A percentile compares a stretch with the other conserved stretches of the same genome.
phyloP scores from a whole-genome alignment of 371 early-diverging fungal genomes.

The Circinella umbellata region DNA sequence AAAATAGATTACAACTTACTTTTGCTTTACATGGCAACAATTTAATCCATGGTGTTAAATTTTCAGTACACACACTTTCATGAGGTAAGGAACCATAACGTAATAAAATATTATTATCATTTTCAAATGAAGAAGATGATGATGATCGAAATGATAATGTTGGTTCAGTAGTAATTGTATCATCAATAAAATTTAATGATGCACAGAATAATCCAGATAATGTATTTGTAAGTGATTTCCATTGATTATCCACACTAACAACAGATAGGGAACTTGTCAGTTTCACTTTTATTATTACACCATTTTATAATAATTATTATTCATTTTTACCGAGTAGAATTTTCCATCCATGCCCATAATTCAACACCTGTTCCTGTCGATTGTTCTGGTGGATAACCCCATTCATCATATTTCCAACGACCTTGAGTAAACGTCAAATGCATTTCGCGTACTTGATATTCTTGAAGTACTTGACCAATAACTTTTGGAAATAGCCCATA shows the following conservation, averaged over 20 bases:
- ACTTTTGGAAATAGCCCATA: conserved; percentile 84
- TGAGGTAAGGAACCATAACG: conserved; percentile 85
- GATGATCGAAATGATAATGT: conserved; percentile 66
- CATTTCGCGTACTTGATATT: conserved; percentile 76
- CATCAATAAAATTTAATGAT: conserved; percentile 92
- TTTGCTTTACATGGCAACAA: conserved; percentile 92
- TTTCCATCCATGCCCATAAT: conserved; percentile 80
- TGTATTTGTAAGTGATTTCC: conserved; percentile 90
- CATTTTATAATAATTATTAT: background rate
- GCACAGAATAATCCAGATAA: conserved; percentile 95
- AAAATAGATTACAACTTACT: conserved; percentile 33
- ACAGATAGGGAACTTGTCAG: no score
- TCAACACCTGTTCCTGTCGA: conserved; percentile 78
- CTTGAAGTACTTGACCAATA: conserved; percentile 83
- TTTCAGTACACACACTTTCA: conserved; percentile 97
- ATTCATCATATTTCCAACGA: conserved; percentile 79
- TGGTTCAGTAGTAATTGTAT: conserved; percentile 78
- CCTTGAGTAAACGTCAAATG: conserved; percentile 92
- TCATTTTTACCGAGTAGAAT: conserved; percentile 51
- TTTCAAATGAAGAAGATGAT: conserved; percentile 7
- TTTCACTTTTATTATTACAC: no score
- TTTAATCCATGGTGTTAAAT: conserved; percentile 96
- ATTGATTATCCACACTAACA: conserved; percentile 66
- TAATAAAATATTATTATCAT: conserved; percentile 35
- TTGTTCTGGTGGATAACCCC: conserved; percentile 72